Base-by-base conservation (phyloP, 2,329 filamentous ascomycete genomes). In the Lomentospora prolificans region DNA sequence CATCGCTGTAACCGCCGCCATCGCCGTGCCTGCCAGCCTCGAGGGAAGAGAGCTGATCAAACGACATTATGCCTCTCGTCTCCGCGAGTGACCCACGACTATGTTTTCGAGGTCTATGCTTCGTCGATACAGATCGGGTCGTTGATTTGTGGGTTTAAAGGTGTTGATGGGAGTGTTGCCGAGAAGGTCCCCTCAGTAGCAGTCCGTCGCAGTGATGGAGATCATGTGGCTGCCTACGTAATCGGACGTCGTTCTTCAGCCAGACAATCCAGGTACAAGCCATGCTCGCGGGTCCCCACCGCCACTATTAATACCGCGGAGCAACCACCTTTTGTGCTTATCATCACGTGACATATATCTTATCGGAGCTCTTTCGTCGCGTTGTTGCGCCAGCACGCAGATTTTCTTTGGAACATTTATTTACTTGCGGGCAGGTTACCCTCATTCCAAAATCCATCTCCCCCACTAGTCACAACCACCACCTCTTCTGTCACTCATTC, bases 21-120 rank as follows among this genome's bases (percentile, higher is more conserved):
- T 30, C 25, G 68, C 87, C 84, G 24, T n/a, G 12, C 12, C 19
- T 8, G 17, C 53, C 53, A 41, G 53, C 53, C n/a, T 55, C 53
- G 62, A 96, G 78, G 59, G 82, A 86, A 57, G 87, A 87, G 60
- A 94, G 80, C 63, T 89, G 88, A 69, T 96, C 88, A 73, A 94
- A 97, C 17, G 92, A 96, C 92, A 97, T 97, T 60, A 48, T 19
- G 19, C 12, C 44, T n/a, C n/a, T n/a, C n/a, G n/a, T 22, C 12
- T 48, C 19, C 22, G 59, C 66, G 55, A 56, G 17, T n/a, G 19
- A 30, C 19, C 36, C 5, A 52, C 19, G 55, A 19, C 28, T 28
- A n/a, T n/a, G n/a, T n/a, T 27, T 24, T 25, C 14, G 30, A 14
- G 31, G 46, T 50, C 19, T 44, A 30, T 41, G 17, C 14, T 27